Evolutionary conservation across 176 grass and related monocot genomes (phyloP), one percentile per base, ranked within the genome.

Genomic region (Secale cereale): DNA sequence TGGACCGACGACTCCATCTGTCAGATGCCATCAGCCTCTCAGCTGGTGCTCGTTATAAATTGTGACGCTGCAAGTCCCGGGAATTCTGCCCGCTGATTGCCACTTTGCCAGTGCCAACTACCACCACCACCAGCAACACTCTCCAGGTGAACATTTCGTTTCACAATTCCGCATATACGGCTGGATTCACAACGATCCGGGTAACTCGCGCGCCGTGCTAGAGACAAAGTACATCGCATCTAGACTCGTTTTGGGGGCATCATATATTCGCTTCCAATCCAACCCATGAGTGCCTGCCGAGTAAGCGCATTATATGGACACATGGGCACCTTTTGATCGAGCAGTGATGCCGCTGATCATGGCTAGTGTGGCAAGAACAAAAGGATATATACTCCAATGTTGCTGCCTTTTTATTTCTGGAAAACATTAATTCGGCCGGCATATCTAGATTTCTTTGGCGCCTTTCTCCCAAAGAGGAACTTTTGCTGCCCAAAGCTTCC

Each of bases 281-380:
- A 29, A 48, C 36, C 62, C 25, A 48, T 59, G 29, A 85, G 79
- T 90, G 88, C 73, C 62, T 33, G 10, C 76, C 81, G 81, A 48
- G 85, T 91, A 85, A 82, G 86, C 82, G 90, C 90, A 88, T 79
- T 79, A 91, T 19, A 48, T 77, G 76, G 84, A 78, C 61, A 17
- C 48, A 13, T 59, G 28, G 70, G 76, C 70, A 89, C 70, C 70
- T 50, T 46, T 84, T 46, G 60, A 31, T 27, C 39, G 13, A 74
- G 43, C 43, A 45, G 43, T 45, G 43, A 45, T 45, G 43, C 68
- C 15, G 69, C 69, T 45, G 11, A 8, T 61, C 14, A 29, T 32
- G 59, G 76, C 37, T 78, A 52, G 36, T 59, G 59, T 69, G 48
- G 36, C 78, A 68, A 11, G 87, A 77, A 76, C 72, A 76, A 76